A percentile compares a stretch with the other conserved stretches of the same genome.
phyloP scores from a whole-genome alignment of 371 early-diverging fungal species.

The Apophysomyces trapeziformis region DNA sequence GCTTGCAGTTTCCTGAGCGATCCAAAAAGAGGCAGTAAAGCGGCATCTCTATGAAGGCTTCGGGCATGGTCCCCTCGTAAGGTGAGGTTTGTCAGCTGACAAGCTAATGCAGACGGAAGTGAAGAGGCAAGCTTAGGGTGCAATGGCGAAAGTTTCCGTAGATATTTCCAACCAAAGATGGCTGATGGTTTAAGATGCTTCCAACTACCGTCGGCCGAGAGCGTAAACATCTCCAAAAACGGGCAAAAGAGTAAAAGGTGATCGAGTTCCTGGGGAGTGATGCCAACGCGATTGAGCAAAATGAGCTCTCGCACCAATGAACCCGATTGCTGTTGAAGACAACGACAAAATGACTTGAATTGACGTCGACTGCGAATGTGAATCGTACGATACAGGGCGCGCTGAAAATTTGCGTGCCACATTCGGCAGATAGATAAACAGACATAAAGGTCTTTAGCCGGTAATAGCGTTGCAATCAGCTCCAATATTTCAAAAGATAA shows the following conservation, averaged over 20 bases:
- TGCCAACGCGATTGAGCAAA: not conserved
- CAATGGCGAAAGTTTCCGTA: not conserved
- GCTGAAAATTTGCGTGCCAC: not conserved
- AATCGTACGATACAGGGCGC: not conserved
- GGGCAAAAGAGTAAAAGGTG: not conserved
- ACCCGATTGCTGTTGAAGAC: not conserved
- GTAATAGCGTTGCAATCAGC: not conserved
- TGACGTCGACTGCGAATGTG: slow-evolving; percentile 1
- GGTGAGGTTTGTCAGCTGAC: not conserved
- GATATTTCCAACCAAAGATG: not conserved
- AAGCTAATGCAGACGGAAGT: not conserved
- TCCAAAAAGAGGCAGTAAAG: not conserved
- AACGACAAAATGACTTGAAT: not conserved
- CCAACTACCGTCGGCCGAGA: slow-evolving; percentile 1
- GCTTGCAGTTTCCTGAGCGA: not conserved
- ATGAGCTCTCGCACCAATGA: not conserved
- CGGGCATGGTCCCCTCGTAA: not conserved
- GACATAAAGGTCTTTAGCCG: not conserved
- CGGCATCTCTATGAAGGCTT: not conserved
- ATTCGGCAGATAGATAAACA: not conserved
- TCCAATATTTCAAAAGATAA: slow-evolving; percentile 5
- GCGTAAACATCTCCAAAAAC: not conserved
- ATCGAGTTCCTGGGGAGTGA: not conserved
- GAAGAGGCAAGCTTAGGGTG: not conserved
- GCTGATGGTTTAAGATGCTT: not conserved